Evolutionary conservation across 495 filamentous ascomycete genomes (phyloP), one percentile per base, ranked within the genome.

Genomic region (Pseudomonodictys pantanalensis): DNA sequence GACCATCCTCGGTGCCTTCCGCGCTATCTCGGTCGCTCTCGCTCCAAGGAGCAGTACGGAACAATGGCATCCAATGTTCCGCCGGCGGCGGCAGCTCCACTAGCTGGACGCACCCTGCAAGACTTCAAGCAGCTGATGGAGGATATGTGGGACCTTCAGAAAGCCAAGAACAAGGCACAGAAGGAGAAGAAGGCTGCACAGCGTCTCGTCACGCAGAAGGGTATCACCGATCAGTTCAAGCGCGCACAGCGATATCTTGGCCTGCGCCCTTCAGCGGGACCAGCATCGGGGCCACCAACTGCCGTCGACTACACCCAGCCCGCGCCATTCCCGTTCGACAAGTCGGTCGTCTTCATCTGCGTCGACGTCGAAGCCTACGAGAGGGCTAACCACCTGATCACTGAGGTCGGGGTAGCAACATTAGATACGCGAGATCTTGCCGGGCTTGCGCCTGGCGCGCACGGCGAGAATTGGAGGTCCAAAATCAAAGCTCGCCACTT

Each of bases 301-400:
- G 12, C 52, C 5, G 53, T 81, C n/a, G 68, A 79, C 52, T 10
- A 71, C 3, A 52, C 61, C 12, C 48, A 69, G 28, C 66, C 76
- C 9, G 72, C 69, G 3, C 79, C 74, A 8, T 77, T 75, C 52
- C 71, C 75, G 1, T 82, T 82, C 61, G 72, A 78, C 17, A 62
- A 61, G 6, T 67, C 66, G 5, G 81, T 86, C 1, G 74, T 95
- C 22, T 90, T 98, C 64, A 75, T 96, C 54, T 83, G 79, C 59
- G 73, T 96, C 42, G 92, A 98, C 67, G 69, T 91, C 28, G 93
- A 98, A 70, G 82, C 84, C 7, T 92, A 84, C 60, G 92, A 97
- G 72, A 68, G 70, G 24, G 73, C 83, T 51, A 76, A 79, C 3
- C 72, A 75, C 43, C 66, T 78, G 1, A 75, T 97, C 58, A 95